These are phyloP conservation scores for Schwanniomyces etchellsii DNA, from an alignment of 1,139 yeast species.

Conservation along the genomic window DNA sequence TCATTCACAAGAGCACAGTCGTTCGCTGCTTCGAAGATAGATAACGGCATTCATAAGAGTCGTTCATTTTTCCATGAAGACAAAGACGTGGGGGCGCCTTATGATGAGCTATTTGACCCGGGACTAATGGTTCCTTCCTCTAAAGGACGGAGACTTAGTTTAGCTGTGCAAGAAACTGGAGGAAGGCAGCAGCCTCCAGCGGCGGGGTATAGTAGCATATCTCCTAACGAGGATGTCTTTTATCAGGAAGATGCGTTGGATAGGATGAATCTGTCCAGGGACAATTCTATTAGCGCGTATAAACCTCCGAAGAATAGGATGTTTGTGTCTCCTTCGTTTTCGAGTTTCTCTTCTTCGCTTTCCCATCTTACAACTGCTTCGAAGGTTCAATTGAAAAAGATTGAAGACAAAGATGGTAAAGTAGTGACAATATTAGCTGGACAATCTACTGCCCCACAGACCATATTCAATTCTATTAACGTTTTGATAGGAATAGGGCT, in stretches of 20 bases:
- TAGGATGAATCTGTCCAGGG: slow-evolving; percentile 26
- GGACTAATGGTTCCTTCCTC: slow-evolving; percentile 63
- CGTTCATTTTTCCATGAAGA: slow-evolving; percentile 32
- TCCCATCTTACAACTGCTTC: slow-evolving; percentile 42
- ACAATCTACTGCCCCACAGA: slow-evolving; percentile 59
- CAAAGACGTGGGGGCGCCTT: slow-evolving; percentile 14
- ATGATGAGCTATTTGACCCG: slow-evolving; percentile 67
- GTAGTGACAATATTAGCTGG: slow-evolving; percentile 73
- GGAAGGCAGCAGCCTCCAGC: slow-evolving; percentile 23
- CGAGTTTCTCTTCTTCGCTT: slow-evolving; percentile 30
- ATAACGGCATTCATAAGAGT: slow-evolving; percentile 37
- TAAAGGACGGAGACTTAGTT: slow-evolving; percentile 60
- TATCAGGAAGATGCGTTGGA: slow-evolving; percentile 34
- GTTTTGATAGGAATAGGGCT: slow-evolving; percentile 46
- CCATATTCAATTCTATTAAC: slow-evolving; percentile 43
- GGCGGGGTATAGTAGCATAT: slow-evolving; percentile 8
- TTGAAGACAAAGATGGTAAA: slow-evolving; percentile 71
- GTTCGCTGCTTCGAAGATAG: slow-evolving; percentile 40
- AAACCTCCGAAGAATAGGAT: slow-evolving; percentile 12
- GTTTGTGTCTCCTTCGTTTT: slow-evolving; percentile 28
- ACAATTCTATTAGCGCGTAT: slow-evolving; percentile 23
- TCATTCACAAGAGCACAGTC: slow-evolving; percentile 45
- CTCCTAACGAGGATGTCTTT: slow-evolving; percentile 28
- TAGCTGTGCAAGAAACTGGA: slow-evolving; percentile 37
- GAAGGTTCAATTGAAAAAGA: slow-evolving; percentile 54